Evolutionary conservation across 768 basidiomycete species (phyloP).

Genomic region (Pleurotus citrinopileatus): DNA sequence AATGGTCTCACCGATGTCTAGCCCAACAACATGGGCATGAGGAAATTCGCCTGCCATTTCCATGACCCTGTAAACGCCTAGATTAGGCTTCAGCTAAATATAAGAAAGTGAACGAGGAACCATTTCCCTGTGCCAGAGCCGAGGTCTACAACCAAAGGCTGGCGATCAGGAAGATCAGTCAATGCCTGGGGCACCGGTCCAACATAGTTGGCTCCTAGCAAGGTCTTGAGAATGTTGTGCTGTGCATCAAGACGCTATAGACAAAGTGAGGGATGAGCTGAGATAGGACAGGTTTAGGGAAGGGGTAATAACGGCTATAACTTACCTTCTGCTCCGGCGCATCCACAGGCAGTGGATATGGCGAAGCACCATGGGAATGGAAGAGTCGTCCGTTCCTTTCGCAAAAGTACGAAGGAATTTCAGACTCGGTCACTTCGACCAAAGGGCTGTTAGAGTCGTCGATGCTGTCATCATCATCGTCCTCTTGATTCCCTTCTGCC

Average conservation of each 20-base stretch:
- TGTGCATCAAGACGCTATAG: constrained; percentile 50
- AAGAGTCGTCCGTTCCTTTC: constrained; percentile 63
- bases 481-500: constrained; percentile 7
- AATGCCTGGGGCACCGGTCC: constrained; percentile 59
- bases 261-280: background rate
- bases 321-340: constrained; percentile 64
- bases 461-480: constrained; percentile 14
- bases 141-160: constrained; percentile 64
- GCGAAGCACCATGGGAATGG: constrained; percentile 58
- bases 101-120: constrained; percentile 34
- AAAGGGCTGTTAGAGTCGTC: constrained; percentile 22
- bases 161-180: constrained; percentile 32
- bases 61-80: constrained; percentile 51
- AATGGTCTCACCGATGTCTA: constrained; percentile 67
- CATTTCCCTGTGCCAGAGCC: constrained; percentile 76
- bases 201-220: constrained; percentile 57
- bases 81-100: constrained; percentile 13
- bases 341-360: constrained; percentile 76
- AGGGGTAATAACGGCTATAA: constrained; percentile 9
- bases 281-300: constrained; percentile 6
- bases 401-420: constrained; percentile 58
- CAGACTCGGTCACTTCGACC: constrained; percentile 42
- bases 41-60: constrained; percentile 72
- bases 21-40: constrained; percentile 60
- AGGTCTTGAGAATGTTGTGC: constrained; percentile 45